Evolutionary conservation across 1,284 basidiomycete species (phyloP), one percentile per base, ranked within the genome.

Genomic region (Wallemia ichthyophaga): DNA sequence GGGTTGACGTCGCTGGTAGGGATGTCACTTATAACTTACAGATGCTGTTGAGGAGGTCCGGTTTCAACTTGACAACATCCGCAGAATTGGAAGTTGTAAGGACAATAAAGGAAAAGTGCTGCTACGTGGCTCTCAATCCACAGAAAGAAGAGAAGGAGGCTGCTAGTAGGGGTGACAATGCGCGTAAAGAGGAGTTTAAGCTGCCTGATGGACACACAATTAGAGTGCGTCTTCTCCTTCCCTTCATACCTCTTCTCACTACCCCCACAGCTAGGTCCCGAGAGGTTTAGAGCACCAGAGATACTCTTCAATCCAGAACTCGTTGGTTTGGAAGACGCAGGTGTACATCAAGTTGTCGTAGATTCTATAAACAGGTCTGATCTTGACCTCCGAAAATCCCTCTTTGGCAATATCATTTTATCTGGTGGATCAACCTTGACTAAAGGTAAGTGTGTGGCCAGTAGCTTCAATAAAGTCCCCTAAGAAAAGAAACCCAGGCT

Each of bases 241-340:
- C 27, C 31, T 28, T 24, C 59, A 21, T 59, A 58, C 33, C n/a
- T n/a, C n/a, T n/a, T n/a, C n/a, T n/a, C n/a, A n/a, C n/a, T n/a
- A n/a, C n/a, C n/a, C n/a, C n/a, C n/a, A n/a, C 59, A 95, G 84
- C 80, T 99, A 61, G 92, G 91, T 56, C 74, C 84, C 32, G 94
- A 98, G 72, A 81, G 94, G 56, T 96, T 95, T 76, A 79, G 89
- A 63, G 92, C 94, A 1, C 89, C 94, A 31, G 94, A 99, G 69
- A 91, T 98, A 62, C 72, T 99, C 57, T 99, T 99, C 74, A 94
- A 94, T 69, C 94, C 94, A 21, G 92, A 98, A 68, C 72, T 98
- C 55, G 82, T 98, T 62, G 94, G 94, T 2, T 82, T 86, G 64
- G 94, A 99, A 69, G 92, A 94, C 68, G 82, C 86, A 24, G 94